These are phyloP conservation scores for Hypoxylon sp. DNA, from an alignment of 2,329 filamentous ascomycete species.

Conservation along the genomic window DNA sequence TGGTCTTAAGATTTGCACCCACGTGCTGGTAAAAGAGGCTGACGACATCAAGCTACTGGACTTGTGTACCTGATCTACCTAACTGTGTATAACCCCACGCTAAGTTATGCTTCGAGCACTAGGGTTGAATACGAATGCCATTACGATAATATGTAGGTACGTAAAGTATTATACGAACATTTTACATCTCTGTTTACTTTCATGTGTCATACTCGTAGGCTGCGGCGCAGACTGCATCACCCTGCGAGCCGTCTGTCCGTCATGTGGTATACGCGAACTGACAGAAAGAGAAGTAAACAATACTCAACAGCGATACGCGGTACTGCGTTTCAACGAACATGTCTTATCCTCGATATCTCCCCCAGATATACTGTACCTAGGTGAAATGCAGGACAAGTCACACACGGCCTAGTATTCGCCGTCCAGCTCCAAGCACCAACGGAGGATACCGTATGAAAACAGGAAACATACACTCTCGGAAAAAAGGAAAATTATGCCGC, in stretches of 20 bases:
- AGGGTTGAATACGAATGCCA: not conserved
- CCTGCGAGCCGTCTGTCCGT: not conserved
- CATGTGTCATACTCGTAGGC: not conserved
- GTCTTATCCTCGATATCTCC: not conserved
- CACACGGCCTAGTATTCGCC: not conserved
- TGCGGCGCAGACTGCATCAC: not conserved
- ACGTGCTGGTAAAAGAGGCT: not conserved
- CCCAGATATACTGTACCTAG: not conserved
- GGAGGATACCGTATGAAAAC: not conserved
- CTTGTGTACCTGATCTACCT: not conserved
- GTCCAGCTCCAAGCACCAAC: not conserved
- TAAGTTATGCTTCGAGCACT: not conserved
- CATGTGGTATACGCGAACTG: not conserved
- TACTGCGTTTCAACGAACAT: not conserved
- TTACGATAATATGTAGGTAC: not conserved
- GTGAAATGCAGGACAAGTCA: not conserved
- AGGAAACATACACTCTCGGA: not conserved
- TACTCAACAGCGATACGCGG: not conserved
- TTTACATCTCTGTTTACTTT: not conserved
- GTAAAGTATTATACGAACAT: not conserved
- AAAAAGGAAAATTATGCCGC: not conserved
- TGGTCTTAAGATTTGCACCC: not conserved
- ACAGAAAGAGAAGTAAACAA: not conserved
- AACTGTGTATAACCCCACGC: not conserved
- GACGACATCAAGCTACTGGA: not conserved